A percentile compares a stretch with the other conserved stretches of the same genome.
phyloP scores from a whole-genome alignment of 257 asterid species.

The Solanum piurae region DNA sequence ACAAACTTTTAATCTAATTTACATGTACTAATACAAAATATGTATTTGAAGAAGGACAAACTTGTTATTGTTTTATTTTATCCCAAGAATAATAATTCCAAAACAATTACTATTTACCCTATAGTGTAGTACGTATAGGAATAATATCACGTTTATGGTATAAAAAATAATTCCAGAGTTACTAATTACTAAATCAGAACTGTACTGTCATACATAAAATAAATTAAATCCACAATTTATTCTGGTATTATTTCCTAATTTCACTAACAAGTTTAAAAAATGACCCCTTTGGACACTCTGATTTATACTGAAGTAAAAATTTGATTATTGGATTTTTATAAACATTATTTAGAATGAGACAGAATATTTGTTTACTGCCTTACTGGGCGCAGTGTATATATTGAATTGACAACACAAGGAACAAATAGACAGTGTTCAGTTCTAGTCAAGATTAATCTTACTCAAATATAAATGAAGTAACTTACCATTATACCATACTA shows the following conservation, averaged over 20 bases:
- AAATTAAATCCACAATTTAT: too few species aligned
- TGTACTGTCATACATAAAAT: too few species aligned
- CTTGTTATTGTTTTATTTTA: too few species aligned
- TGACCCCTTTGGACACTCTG: too few species aligned
- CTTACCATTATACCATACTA: neutral
- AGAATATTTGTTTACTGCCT: neutral
- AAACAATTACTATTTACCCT: neutral
- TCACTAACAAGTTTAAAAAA: too few species aligned
- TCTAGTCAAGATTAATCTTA: neutral
- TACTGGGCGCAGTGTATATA: neutral
- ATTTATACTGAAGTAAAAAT: neutral
- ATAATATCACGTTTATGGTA: too few species aligned
- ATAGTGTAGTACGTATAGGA: too few species aligned
- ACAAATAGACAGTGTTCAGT: neutral
- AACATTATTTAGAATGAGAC: neutral
- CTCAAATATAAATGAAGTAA: neutral
- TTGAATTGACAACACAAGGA: neutral
- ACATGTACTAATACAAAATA: neutral
- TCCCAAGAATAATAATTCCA: too few species aligned
- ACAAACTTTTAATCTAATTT: neutral
- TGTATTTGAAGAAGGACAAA: neutral
- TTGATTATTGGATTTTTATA: neutral
- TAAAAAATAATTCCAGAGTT: too few species aligned
- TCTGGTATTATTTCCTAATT: too few species aligned
- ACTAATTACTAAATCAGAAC: too few species aligned